These are phyloP conservation scores for Candida nitratophila DNA, from an alignment of 805 yeast species.

Conservation along the genomic window DNA sequence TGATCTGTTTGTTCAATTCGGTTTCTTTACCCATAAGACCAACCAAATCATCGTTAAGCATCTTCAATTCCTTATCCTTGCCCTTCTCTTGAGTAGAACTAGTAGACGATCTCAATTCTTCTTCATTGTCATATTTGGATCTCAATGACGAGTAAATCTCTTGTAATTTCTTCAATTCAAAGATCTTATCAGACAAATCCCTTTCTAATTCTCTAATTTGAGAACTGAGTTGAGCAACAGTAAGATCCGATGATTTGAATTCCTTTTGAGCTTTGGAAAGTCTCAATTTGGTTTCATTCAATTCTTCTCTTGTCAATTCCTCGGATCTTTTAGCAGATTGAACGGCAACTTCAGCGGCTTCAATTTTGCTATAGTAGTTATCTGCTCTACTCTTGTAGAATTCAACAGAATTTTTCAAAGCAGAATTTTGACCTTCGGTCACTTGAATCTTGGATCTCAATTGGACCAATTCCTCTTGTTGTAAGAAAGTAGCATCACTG, in stretches of 20 bases:
- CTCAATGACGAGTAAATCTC: slow-evolving; percentile 42
- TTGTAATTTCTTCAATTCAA: slow-evolving; percentile 44
- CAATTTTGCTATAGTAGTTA: slow-evolving; percentile 64
- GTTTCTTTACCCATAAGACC: slow-evolving; percentile 59
- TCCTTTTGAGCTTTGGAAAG: slow-evolving; percentile 46
- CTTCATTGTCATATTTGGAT: slow-evolving; percentile 42
- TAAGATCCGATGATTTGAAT: slow-evolving; percentile 43
- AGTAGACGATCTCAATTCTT: slow-evolving; percentile 27
- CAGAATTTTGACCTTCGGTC: slow-evolving; percentile 45
- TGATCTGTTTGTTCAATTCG: slow-evolving; percentile 54
- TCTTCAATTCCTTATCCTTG: slow-evolving; percentile 44
- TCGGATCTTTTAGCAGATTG: slow-evolving; percentile 58
- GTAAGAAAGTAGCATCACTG: slow-evolving; percentile 21
- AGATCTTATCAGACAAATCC: slow-evolving; percentile 46
- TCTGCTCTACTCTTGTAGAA: slow-evolving; percentile 69
- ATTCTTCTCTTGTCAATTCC: slow-evolving; percentile 42
- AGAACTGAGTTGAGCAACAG: slow-evolving; percentile 44
- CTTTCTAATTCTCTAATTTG: slow-evolving; percentile 48
- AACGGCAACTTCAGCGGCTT: slow-evolving; percentile 71
- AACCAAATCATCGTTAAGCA: slow-evolving; percentile 45
- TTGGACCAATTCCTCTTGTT: slow-evolving; percentile 32
- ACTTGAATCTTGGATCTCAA: slow-evolving; percentile 53
- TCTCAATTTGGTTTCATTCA: slow-evolving; percentile 40
- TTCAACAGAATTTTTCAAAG: slow-evolving; percentile 47
- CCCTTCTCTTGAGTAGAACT: slow-evolving; percentile 20